These are phyloP conservation scores for Apiospora phragmitis DNA, from an alignment of 2,329 filamentous ascomycete genomes.

Conservation along the genomic window DNA sequence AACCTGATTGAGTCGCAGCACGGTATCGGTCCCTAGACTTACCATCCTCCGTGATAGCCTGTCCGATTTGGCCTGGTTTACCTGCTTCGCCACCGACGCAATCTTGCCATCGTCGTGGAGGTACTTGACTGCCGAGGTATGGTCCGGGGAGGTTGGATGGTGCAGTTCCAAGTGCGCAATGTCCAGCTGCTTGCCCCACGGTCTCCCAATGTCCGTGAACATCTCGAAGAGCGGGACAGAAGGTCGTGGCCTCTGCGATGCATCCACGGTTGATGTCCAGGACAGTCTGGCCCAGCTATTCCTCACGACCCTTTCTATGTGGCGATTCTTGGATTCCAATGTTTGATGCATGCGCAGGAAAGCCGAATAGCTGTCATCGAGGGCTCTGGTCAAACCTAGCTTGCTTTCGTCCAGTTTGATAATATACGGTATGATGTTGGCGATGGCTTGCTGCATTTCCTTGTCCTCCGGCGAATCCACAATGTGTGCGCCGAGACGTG, in stretches of 20 bases:
- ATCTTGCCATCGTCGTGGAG: conserved; percentile 31
- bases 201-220: conserved; percentile 49
- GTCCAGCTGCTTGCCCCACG: conserved; percentile 42
- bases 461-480: conserved; percentile 19
- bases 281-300: conserved; percentile 49
- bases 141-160: conserved; percentile 53
- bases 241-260: conserved; percentile 45
- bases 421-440: conserved; percentile 41
- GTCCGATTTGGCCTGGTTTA: not conserved
- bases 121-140: conserved; percentile 47
- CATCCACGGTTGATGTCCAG: conserved; percentile 53
- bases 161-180: conserved; percentile 55
- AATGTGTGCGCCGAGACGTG: conserved; percentile 33
- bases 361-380: conserved; percentile 51
- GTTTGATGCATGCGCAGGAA: conserved; percentile 48
- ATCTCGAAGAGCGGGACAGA: conserved; percentile 51
- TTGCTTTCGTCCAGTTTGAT: conserved; percentile 35
- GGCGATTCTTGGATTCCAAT: conserved; percentile 35
- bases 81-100: not conserved
- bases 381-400: conserved; percentile 33
- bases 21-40: conserved; percentile 15
- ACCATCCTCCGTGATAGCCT: conserved; percentile 11
- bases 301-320: conserved; percentile 38
- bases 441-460: conserved; percentile 23
- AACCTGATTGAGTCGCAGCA: conserved; percentile 12